Percentiles rank a stretch among this genome's conserved stretches.
phyloP scores from a whole-genome alignment of 2,329 filamentous ascomycete species.

The Xylariaceae sp. region DNA sequence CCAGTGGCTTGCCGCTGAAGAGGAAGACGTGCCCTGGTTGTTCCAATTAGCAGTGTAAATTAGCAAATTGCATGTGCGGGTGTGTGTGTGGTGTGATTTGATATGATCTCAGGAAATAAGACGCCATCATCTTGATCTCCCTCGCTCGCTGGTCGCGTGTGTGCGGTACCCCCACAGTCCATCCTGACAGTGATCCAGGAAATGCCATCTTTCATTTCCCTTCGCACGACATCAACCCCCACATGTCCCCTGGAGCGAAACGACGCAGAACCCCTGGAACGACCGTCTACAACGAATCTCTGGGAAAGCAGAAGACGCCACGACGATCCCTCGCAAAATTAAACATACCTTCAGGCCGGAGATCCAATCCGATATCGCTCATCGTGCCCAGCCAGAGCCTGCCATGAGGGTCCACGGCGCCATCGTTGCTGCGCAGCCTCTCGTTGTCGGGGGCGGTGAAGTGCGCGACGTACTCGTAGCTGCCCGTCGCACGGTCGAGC shows the following conservation, averaged over 20 bases:
- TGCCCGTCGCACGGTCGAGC: slow-evolving; percentile 57
- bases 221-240: too few species aligned
- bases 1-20: slow-evolving; percentile 54
- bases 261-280: background rate
- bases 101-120: background rate
- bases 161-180: too few species aligned
- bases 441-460: slow-evolving; percentile 44
- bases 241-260: too few species aligned
- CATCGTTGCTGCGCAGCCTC: slow-evolving; percentile 71
- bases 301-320: background rate
- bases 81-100: background rate
- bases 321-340: slow-evolving; percentile 11
- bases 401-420: slow-evolving; percentile 71
- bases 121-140: background rate
- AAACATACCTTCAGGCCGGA: slow-evolving; percentile 52
- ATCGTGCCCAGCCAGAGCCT: slow-evolving; percentile 83
- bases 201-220: too few species aligned
- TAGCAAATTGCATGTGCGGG: background rate
- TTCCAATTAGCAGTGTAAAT: slow-evolving; percentile 4
- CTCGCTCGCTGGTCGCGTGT: background rate
- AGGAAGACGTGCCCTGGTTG: slow-evolving; percentile 64
- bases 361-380: slow-evolving; percentile 62
- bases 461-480: slow-evolving; percentile 48
- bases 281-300: background rate
- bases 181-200: too few species aligned